Base-by-base conservation (phyloP, 805 yeast genomes). In the Maudiozyma barnettii region DNA sequence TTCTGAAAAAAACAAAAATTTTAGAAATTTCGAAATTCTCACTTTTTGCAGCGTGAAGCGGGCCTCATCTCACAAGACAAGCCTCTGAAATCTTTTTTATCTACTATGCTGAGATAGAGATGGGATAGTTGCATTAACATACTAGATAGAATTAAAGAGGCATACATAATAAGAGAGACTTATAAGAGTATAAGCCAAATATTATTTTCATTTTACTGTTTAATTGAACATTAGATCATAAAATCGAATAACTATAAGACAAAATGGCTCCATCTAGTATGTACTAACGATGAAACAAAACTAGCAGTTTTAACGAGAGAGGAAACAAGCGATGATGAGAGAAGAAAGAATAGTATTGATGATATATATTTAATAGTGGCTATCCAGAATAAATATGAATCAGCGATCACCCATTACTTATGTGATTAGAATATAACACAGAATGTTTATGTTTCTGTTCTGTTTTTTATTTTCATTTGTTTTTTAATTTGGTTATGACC, bases 261-360 rank as follows among this genome's bases (percentile, higher is more conserved):
- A 64, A 62, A 69, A 70, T 70, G 74, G 74, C 74, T 68, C 73
- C 74, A 70, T 70, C 73, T 60, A 66, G 72, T 68, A 67, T 67
- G 72, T 67, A 51, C 49, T 16, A 41, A 37, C 14, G 13, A 33
- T 33, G 2, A 14, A 33, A 14, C n/a, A 33, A 16, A 33, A 3
- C 16, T n/a, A n/a, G 18, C 36, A n/a, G 36, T n/a, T n/a, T 14
- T 10, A 33, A n/a, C 8, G 7, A 33, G 4, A 14, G 8, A n/a
- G 36, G 36, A n/a, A 13, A n/a, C 18, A 33, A 33, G n/a, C 13
- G 18, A 33, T 14, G 6, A n/a, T 14, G n/a, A n/a, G 19, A 33
- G 8, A 33, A n/a, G 6, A 8, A 33, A 16, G 18, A n/a, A 29
- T 29, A 29, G n/a, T 26, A 26, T 9, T 4, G 30, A 26, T 26